Evolutionary conservation across 2,329 filamentous ascomycete genomes (phyloP), one percentile per base, ranked within the genome.

Genomic region (Phaeosphaeria sp.): DNA sequence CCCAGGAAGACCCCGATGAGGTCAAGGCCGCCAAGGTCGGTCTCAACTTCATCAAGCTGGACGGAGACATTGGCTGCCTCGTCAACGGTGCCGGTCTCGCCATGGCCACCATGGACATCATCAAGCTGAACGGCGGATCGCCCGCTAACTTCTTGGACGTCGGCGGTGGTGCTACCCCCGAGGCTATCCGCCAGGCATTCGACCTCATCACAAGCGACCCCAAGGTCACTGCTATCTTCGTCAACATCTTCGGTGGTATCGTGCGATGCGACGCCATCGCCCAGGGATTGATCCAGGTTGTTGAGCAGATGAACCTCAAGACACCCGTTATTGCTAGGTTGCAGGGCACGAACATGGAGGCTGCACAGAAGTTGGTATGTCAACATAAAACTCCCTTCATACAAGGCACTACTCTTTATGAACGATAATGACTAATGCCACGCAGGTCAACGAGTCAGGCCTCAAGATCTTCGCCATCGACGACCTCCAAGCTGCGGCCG

Each of bases 51-150:
- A 99, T 99, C 87, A 99, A 99, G 88, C 90, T 99, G 61, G 95
- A 98, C 77, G 95, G 95, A 78, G 95, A 99, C 79, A 99, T 99
- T 78, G 95, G 95, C 81, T 99, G 95, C 85, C 86, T 98, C 60
- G 95, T 99, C 84, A 99, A 99, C 84, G 95, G 95, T 79, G 95
- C 95, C 74, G 95, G 95, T 84, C 91, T 99, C 68, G 95, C 95
- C 82, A 99, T 99, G 95, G 95, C 95, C 64, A 99, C 95, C 79
- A 99, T 99, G 95, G 95, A 99, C 81, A 98, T 99, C 81, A 99
- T 99, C 87, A 98, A 99, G 89, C 88, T 99, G 64, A 99, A 98
- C 83, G 95, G 95, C 71, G 95, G 95, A 65, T 85, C 88, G 76
- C 95, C 95, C 63, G 95, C 95, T 72, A 99, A 99, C 88, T 99